Evolutionary conservation across 306 rosid genomes (phyloP), one percentile per base, ranked within the genome.

Genomic region (Senna siamea): DNA sequence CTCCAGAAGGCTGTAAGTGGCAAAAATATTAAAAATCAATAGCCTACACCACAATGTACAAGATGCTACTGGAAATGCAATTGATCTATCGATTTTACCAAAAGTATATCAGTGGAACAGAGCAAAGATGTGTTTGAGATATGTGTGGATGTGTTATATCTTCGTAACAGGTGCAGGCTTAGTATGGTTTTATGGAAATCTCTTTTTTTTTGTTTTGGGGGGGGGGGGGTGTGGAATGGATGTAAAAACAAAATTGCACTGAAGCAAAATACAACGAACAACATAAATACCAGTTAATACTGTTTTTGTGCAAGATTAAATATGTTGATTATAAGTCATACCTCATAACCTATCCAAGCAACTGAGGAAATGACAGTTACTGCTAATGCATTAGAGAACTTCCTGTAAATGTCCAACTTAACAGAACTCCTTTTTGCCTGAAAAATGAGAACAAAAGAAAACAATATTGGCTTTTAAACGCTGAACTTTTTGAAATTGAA

Each of bases 371-470:
- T 38, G 68, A 94, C 97, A 1, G 89, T 84, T 52, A 86, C 90
- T 47, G 89, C 90, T 51, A 91, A 84, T 66, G 97, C 96, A 87
- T 94, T 94, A 80, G 98, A 94, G 87, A 94, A 94, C 82, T 91
- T 94, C 84, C 98, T 85, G 57, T 91, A 94, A 72, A 91, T 85
- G 78, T 94, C 95, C 93, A 91, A 76, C 84, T 91, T 94, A 50
- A 89, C 90, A 46, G 98, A 89, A 78, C 96, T 94, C 76, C 95
- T 87, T 89, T 94, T 91, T 70, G 88, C 92, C 98, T 94, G 95
- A 56, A 56, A 73, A 75, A 28, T 41, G 47, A 50, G 4, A 17
- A 11, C 11, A 40, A 40, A 18, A 62, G 69, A 22, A 70, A 34
- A 48, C 3, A 40, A 72, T 3, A 70, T 53, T 58, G 56, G 69